Base-by-base conservation (phyloP, 2,329 filamentous ascomycete genomes). In the Paradendryphiella salina region DNA sequence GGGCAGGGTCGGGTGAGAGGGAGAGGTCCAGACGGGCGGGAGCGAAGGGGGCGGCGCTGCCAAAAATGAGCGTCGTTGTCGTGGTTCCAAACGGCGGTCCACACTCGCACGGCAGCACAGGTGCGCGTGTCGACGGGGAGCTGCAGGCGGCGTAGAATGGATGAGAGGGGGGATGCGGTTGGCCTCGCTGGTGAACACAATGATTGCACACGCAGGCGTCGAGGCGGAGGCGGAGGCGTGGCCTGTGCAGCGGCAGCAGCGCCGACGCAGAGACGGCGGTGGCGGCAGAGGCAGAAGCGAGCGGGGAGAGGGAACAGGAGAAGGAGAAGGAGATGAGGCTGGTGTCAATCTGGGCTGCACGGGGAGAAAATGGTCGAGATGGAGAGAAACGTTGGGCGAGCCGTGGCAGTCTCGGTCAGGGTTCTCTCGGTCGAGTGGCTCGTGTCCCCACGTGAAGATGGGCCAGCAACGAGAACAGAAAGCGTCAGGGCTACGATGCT, bases 361-460 rank as follows among this genome's bases (percentile, higher is more conserved):
- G 59, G 41, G 44, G 50, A 42, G 50, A 13, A 21, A 13, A 21
- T 14, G 52, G 47, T 34, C 32, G 39, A 36, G 39, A 26, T 37
- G 33, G 29, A 45, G 40, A 26, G 40, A 50, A 26, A 28, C 28
- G 46, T 44, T 49, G 46, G 46, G 46, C 46, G 46, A 49, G 46
- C 21, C 33, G 46, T 43, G 29, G 33, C 36, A 43, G 46, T 28
- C 26, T 21, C 29, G 40, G 46, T 44, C 46, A 50, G 40, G 46
- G 46, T 45, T 44, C 46, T 37, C 46, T 33, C 28, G 50, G 28
- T 29, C 11, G 33, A 35, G 44, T 39, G 60, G 59, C 59, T 60
- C 57, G 62, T 63, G 61, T 61, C 58, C 55, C 63, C 65, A 68
- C 66, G 66, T 49, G 63, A 67, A 65, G 49, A 46, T 48, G 46